Evolutionary conservation across 176 grass and related monocot species (phyloP), one percentile per base, ranked within the genome.

Genomic region (Carex myosuroides): DNA sequence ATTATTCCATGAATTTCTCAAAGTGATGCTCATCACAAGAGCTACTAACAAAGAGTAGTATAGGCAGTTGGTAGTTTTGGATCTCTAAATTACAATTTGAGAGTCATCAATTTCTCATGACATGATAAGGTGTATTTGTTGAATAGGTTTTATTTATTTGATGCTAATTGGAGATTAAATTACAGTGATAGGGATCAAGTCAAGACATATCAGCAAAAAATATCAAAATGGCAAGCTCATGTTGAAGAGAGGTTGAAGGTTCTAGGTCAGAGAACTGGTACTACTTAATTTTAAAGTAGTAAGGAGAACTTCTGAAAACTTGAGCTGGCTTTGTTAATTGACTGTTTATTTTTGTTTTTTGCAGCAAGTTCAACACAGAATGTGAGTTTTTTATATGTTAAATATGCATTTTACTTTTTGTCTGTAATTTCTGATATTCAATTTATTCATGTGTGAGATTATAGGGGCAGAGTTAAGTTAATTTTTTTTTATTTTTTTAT

Each of bases 151-250:
- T 24, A 37, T 86, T 83, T 83, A 60, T 89, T 29, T 66, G 0
- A 44, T 52, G 6, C 24, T 29, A 29, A 21, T 7, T 1, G 53
- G 65, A 41, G 54, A 79, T 66, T 22, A 3, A 58, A 79, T 89
- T 74, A 70, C 86, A 98, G 92, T 61, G 95, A 98, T 68, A 90
- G 84, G 52, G 80, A 84, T 30, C 92, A 98, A 64, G 91, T 95
- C 9, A 90, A 88, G 79, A 81, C 85, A 78, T 93, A 98, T 85
- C 92, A 94, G 79, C 91, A 95, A 88, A 98, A 98, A 86, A 90
- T 98, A 74, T 86, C 91, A 18, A 95, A 93, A 82, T 98, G 95
- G 95, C 92, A 93, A 85, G 39, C 86, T 13, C 89, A 90, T 65
- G 91, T 98, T 2, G 91, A 90, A 76, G 95, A 98, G 37, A 89